A percentile compares a stretch with the other conserved stretches of the same genome.
Conservation (phyloP, 2,329 filamentous ascomycete genomes). For the Trichoderma asperellum region DNA sequence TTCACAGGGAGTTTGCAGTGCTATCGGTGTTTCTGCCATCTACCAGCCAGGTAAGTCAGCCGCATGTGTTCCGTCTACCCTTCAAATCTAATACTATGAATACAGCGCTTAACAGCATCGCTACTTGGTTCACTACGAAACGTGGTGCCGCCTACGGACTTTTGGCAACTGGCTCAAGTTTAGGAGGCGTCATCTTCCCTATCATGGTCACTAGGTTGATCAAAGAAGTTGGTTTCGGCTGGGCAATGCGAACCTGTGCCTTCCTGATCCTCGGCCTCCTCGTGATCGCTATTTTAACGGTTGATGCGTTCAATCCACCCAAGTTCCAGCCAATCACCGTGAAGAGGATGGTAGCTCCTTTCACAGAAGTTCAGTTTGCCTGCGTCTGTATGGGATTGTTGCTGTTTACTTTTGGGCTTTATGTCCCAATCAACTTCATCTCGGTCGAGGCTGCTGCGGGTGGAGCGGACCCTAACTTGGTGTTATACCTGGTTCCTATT, state of each 20-base stretch:
- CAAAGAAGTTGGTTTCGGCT: constrained; percentile 43
- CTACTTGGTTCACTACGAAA: constrained; percentile 43
- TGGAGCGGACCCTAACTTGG: constrained; percentile 32
- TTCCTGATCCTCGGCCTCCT: constrained; percentile 45
- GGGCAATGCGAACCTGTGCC: constrained; percentile 46
- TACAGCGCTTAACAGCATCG: constrained; percentile 39
- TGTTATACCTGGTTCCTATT: constrained; percentile 35
- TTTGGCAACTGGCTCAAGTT: constrained; percentile 41
- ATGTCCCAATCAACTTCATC: constrained; percentile 40
- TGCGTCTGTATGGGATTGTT: constrained; percentile 37
- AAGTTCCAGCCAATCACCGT: constrained; percentile 37
- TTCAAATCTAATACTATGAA: neutral
- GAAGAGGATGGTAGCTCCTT: constrained; percentile 40
- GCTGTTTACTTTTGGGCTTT: constrained; percentile 42
- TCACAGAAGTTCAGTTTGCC: constrained; percentile 38
- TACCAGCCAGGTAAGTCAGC: constrained; percentile 39
- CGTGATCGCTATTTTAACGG: constrained; percentile 41
- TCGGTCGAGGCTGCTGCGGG: constrained; percentile 32
- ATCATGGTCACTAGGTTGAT: constrained; percentile 47
- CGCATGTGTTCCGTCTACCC: neutral
- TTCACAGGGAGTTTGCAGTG: constrained; percentile 45
- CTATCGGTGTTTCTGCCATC: constrained; percentile 43
- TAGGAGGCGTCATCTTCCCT: constrained; percentile 48
- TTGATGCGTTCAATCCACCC: constrained; percentile 38
- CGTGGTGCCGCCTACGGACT: constrained; percentile 44